Base-by-base conservation (phyloP, 345 rosid genomes). In the Dipteronia dyeriana region DNA sequence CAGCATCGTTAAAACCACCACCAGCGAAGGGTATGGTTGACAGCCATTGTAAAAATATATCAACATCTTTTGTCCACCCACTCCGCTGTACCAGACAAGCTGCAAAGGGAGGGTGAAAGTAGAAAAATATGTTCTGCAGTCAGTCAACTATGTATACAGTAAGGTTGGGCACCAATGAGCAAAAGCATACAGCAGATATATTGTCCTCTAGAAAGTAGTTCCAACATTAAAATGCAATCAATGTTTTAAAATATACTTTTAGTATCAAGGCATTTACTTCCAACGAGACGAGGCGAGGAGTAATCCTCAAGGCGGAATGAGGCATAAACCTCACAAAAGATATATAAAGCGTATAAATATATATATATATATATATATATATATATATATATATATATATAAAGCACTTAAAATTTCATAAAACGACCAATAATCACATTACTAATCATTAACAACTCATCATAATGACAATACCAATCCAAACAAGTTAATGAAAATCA, bases 21-120 rank as follows among this genome's bases (percentile, higher is more conserved):
- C 98, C 98, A 71, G 87, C 76, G 87, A 94, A 94, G 26, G 92
- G 91, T 68, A 96, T 80, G 66, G 90, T 86, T 22, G 86, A 88
- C 67, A 96, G 90, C 97, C 97, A 94, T 2, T 90, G 88, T 83
- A 92, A 77, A 85, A 96, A 96, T 71, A 80, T 80, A 73, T 90
- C 94, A 79, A 90, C 91, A 83, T 96, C 90, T 81, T 82, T 91
- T 77, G 99, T 94, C 99, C 99, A 94, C 77, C 95, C 98, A 87
- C 90, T 92, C 60, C 97, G 89, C 82, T 91, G 97, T 73, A 94
- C 98, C 61, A 94, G 82, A 84, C 95, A 96, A 83, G 90, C 99
- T 94, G 87, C 65, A 80, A 88, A n/a, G 12, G 62, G 71, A 43
- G 34, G 45, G 25, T 26, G 39, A 16, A 78, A 23, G 67, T 10